A percentile compares a stretch with the other conserved stretches of the same genome.
phyloP scores from a whole-genome alignment of 192 early-diverging fungal species.

The Umbelopsis vinacea region DNA sequence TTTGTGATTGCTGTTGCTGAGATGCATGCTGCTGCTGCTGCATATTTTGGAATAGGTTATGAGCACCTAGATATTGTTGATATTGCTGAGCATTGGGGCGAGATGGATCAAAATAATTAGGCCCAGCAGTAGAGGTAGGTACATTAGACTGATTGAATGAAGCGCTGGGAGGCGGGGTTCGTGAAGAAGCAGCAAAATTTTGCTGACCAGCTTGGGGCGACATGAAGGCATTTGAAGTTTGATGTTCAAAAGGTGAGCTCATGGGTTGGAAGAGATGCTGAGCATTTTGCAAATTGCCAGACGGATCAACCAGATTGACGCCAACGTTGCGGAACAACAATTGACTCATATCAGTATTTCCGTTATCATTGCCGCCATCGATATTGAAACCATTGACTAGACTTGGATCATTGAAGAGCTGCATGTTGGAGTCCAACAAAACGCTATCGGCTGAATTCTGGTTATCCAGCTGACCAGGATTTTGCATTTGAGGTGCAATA shows the following conservation, averaged over 20 bases:
- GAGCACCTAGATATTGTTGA: conserved; percentile 8
- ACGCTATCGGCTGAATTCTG: conserved; percentile 17
- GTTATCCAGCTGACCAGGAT: background rate
- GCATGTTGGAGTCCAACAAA: conserved; percentile 28
- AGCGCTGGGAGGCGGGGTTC: background rate
- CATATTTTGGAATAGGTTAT: background rate
- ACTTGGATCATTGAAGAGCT: conserved; percentile 30
- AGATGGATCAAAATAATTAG: conserved; percentile 11
- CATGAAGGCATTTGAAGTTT: background rate
- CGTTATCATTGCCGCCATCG: background rate
- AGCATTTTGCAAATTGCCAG: conserved; percentile 3
- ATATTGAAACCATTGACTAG: conserved; percentile 20
- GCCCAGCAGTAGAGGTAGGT: conserved; percentile 1
- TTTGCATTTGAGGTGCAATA: conserved; percentile 21
- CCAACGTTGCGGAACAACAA: conserved; percentile 29
- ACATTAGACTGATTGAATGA: conserved; percentile 5
- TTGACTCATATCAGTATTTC: conserved; percentile 28
- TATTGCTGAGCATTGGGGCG: conserved; percentile 4
- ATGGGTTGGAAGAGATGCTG: conserved; percentile 4
- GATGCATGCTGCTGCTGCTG: conserved; percentile 12
- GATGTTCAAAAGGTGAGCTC: conserved; percentile 8
- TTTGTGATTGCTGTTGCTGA: background rate
- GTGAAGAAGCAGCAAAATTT: background rate
- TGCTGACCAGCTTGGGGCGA: background rate
- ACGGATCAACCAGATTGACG: conserved; percentile 20